Conservation (phyloP, 2,329 filamentous ascomycete genomes). For the Fonsecaea multimorphosa region DNA sequence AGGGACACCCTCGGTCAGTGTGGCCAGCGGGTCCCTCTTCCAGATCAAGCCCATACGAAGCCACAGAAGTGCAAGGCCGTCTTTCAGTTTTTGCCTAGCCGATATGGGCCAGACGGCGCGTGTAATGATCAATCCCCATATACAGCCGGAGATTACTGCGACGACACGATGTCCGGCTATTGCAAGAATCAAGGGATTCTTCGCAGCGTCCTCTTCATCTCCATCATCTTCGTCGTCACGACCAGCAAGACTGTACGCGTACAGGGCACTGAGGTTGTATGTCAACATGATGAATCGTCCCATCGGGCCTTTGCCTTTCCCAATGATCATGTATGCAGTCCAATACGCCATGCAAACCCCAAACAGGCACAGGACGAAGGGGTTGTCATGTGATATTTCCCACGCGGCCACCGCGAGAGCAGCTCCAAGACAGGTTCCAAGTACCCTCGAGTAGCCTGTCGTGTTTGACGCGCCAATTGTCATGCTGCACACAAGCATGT, state of each 20-base stretch:
- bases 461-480: constrained; percentile 96
- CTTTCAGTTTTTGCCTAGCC: constrained; percentile 83
- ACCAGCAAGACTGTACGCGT: constrained; percentile 87
- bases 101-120: constrained; percentile 93
- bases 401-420: constrained; percentile 76
- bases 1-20: constrained; percentile 67
- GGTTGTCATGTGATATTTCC: constrained; percentile 76
- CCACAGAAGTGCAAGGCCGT: constrained; percentile 88
- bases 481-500: constrained; percentile 98
- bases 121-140: constrained; percentile 92
- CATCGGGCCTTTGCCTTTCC: constrained; percentile 81
- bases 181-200: constrained; percentile 81
- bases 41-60: constrained; percentile 94
- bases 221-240: constrained; percentile 75
- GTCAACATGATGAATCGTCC: constrained; percentile 93
- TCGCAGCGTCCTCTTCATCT: constrained; percentile 83
- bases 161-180: constrained; percentile 88
- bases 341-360: constrained; percentile 81
- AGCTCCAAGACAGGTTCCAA: constrained; percentile 84
- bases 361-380: constrained; percentile 75
- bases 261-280: constrained; percentile 93
- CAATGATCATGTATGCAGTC: constrained; percentile 90
- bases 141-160: constrained; percentile 81
- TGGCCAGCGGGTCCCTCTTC: constrained; percentile 87
- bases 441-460: constrained; percentile 82